These are phyloP conservation scores for Lachnellula subtilissima DNA, from an alignment of 2,329 filamentous ascomycete genomes.

Conservation along the genomic window DNA sequence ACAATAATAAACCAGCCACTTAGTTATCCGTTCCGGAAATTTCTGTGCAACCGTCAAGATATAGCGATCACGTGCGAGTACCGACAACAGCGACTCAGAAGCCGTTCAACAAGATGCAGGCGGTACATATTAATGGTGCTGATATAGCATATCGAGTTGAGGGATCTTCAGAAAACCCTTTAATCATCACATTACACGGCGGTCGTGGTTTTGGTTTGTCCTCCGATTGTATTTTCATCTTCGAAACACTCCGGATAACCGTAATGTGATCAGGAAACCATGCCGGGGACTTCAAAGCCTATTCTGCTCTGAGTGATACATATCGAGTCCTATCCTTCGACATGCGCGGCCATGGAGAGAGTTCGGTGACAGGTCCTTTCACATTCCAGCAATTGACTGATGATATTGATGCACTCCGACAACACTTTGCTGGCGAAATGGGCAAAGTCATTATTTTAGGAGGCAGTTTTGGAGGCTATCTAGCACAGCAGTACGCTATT, in stretches of 20 bases:
- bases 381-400: constrained; percentile 36
- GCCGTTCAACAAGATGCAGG: too few species aligned
- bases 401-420: constrained; percentile 33
- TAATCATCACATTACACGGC: constrained; percentile 36
- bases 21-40: too few species aligned
- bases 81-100: too few species aligned
- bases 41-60: too few species aligned
- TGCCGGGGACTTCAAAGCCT: constrained; percentile 30
- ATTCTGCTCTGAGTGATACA: constrained; percentile 25
- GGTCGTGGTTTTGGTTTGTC: constrained; percentile 34
- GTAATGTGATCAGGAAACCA: constrained; percentile 28
- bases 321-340: constrained; percentile 35
- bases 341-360: constrained; percentile 35
- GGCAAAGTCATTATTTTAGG: constrained; percentile 33
- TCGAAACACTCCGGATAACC: constrained; percentile 10
- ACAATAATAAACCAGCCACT: too few species aligned
- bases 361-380: constrained; percentile 33
- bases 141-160: constrained; percentile 31
- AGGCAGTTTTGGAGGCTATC: constrained; percentile 38
- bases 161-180: constrained; percentile 29
- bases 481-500: constrained; percentile 38
- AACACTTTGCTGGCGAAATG: constrained; percentile 26
- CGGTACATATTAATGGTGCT: constrained; percentile 30
- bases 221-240: background rate
- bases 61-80: too few species aligned